These are phyloP conservation scores for Durusdinium trenchii DNA, from an alignment of 73 alveolate genomes.

Conservation along the genomic window DNA sequence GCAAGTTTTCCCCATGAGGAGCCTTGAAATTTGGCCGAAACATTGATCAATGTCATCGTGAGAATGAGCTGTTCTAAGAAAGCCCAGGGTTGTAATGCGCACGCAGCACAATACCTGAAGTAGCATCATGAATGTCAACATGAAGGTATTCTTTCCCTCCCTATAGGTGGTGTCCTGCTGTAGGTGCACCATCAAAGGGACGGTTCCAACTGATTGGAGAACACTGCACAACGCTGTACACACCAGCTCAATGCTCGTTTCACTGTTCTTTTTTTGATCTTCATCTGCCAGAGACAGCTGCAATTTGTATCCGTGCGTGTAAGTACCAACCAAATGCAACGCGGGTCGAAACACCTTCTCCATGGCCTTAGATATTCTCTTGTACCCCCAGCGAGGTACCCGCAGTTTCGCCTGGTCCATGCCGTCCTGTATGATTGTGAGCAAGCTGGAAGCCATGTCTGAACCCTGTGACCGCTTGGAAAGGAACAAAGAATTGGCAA, in stretches of 20 bases:
- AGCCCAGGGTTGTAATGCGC: not conserved
- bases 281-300: not conserved
- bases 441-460: no score
- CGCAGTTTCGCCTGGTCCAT: slow-evolving; percentile 34
- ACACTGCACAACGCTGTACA: not conserved
- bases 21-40: not conserved
- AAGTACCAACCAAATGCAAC: not conserved
- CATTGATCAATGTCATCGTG: slow-evolving; percentile 26
- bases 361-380: no score
- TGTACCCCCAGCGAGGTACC: not conserved
- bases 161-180: not conserved
- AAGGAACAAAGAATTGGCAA: no score
- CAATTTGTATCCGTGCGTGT: not conserved
- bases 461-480: no score
- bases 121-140: not conserved
- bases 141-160: not conserved
- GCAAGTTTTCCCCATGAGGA: not conserved
- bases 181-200: not conserved
- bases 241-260: not conserved
- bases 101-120: not conserved
- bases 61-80: not conserved
- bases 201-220: not conserved
- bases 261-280: not conserved
- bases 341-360: not conserved
- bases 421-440: not conserved